Evolutionary conservation across 306 rosid species (phyloP).

Genomic region (Hippophae rhamnoides): DNA sequence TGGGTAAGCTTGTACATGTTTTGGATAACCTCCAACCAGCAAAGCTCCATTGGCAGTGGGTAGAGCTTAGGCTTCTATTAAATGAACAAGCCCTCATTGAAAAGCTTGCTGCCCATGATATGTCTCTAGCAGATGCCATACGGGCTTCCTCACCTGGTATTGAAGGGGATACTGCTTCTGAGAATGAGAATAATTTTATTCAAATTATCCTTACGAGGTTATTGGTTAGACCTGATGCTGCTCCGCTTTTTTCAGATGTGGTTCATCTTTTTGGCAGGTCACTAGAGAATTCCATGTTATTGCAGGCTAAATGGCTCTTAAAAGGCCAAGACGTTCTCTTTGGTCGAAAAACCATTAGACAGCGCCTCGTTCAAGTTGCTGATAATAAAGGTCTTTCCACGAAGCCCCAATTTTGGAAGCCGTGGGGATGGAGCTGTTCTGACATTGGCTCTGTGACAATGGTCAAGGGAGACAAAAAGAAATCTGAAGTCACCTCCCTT

Average conservation of each 20-base stretch:
- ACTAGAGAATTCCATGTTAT: slow-evolving; percentile 86
- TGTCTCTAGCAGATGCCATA: slow-evolving; percentile 69
- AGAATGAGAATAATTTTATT: slow-evolving; percentile 82
- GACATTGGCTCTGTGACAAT: slow-evolving; percentile 27
- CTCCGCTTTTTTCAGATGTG: slow-evolving; percentile 80
- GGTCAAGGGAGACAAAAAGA: slow-evolving; percentile 45
- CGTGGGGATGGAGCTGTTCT: slow-evolving; percentile 84
- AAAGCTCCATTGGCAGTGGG: slow-evolving; percentile 98
- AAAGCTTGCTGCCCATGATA: slow-evolving; percentile 46
- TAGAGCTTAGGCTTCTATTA: slow-evolving; percentile 85
- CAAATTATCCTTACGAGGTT: slow-evolving; percentile 82
- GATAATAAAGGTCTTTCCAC: slow-evolving; percentile 56
- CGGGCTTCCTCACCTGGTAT: slow-evolving; percentile 58
- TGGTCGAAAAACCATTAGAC: slow-evolving; percentile 84
- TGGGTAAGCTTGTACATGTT: slow-evolving; percentile 65
- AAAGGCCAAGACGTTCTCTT: slow-evolving; percentile 72
- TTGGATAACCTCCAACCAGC: slow-evolving; percentile 92
- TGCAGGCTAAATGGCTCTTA: slow-evolving; percentile 93
- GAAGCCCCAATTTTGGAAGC: slow-evolving; percentile 65
- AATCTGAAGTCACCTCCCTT: slow-evolving; percentile 51
- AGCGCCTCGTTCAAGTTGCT: slow-evolving; percentile 61
- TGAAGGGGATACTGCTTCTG: slow-evolving; percentile 72
- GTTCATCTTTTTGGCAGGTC: slow-evolving; percentile 91
- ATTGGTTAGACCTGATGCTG: slow-evolving; percentile 97
- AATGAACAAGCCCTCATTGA: slow-evolving; percentile 86